Percentiles rank a stretch among this genome's conserved stretches.
Conservation (phyloP, 73 alveolate species). For the Paramecium sexaurelia region DNA sequence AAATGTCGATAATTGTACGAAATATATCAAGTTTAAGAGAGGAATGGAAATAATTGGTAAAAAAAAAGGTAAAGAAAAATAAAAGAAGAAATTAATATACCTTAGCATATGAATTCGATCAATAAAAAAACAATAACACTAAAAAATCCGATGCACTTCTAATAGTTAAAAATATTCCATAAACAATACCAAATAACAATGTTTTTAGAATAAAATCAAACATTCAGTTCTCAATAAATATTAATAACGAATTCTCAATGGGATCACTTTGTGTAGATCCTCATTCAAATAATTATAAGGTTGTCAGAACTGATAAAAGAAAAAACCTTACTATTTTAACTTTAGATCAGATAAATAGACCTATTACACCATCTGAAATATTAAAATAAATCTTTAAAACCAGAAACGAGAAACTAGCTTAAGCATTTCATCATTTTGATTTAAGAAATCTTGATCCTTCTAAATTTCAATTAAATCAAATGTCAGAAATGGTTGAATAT, state of each 20-base stretch:
- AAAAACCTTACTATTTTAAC: background rate
- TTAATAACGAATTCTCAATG: background rate
- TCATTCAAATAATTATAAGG: background rate
- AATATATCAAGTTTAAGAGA: background rate
- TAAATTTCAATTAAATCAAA: background rate
- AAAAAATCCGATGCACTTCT: background rate
- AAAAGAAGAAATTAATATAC: slow-evolving; percentile 18
- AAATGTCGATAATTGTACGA: background rate
- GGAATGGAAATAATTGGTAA: background rate
- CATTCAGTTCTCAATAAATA: background rate
- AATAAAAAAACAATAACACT: background rate
- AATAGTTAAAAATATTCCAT: background rate
- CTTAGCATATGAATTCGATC: background rate
- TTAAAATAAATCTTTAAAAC: background rate
- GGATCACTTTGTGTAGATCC: slow-evolving; percentile 15
- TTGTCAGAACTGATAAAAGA: background rate
- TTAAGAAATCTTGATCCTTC: background rate
- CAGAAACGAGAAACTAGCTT: background rate
- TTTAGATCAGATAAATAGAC: background rate
- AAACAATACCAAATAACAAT: background rate
- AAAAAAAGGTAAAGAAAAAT: background rate
- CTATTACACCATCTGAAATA: background rate
- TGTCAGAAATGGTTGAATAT: background rate
- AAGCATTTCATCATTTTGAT: background rate
- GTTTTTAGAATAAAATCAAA: background rate